Evolutionary conservation across 192 early-diverging fungal genomes (phyloP).

Genomic region (Coemansia interrupta): DNA sequence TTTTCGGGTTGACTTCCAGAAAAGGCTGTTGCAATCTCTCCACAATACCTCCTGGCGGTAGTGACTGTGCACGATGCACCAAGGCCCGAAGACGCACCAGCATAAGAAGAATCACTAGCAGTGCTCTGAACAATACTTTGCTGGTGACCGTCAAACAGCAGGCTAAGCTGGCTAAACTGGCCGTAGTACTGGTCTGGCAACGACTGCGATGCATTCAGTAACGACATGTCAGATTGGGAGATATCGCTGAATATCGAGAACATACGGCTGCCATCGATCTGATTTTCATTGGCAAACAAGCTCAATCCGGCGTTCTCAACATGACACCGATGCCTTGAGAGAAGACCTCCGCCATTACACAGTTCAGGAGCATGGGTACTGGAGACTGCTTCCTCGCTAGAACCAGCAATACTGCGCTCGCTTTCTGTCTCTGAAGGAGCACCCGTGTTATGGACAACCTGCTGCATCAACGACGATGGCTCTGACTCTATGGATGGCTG

Average conservation of each 20-base stretch:
- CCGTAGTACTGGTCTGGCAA: constrained; percentile 1
- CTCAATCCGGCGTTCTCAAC: background rate
- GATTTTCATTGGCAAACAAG: background rate
- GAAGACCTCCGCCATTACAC: background rate
- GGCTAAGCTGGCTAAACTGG: constrained; percentile 11
- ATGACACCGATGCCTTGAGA: background rate
- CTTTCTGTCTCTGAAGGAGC: background rate
- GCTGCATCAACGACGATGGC: too few species aligned
- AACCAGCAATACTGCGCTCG: background rate
- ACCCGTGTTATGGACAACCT: too few species aligned
- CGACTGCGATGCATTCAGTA: constrained; percentile 8
- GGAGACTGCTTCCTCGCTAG: too few species aligned
- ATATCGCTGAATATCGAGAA: constrained; percentile 31
- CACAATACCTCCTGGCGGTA: too few species aligned
- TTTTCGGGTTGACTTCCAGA: too few species aligned
- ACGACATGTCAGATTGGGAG: constrained; percentile 19
- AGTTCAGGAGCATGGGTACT: too few species aligned
- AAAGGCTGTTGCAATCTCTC: too few species aligned
- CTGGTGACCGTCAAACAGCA: constrained; percentile 31
- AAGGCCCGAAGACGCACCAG: too few species aligned
- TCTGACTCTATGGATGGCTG: too few species aligned
- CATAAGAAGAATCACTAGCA: too few species aligned
- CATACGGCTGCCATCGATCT: constrained; percentile 12
- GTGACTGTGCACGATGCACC: too few species aligned
- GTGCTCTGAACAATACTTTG: background rate